These are phyloP conservation scores for Austroboletus novae-zelandiae DNA, from an alignment of 1,284 basidiomycete species.

Conservation along the genomic window DNA sequence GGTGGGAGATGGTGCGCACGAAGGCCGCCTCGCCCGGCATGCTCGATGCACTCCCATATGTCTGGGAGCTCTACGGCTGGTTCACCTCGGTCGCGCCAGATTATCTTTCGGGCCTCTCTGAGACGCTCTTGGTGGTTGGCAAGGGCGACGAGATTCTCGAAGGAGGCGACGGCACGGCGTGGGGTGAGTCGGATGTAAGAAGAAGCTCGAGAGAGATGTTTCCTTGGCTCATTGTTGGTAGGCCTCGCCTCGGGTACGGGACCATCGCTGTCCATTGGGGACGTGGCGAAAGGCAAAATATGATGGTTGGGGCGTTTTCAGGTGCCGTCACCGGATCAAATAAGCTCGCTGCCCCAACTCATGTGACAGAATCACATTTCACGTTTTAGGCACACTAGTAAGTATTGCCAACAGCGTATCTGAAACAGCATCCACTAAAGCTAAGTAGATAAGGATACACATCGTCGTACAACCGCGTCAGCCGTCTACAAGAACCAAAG, in stretches of 20 bases:
- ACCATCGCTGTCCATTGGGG: conserved; percentile 13
- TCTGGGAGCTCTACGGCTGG: conserved; percentile 67
- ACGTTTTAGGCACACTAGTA: not conserved
- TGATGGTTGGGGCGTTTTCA: not conserved
- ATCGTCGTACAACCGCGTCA: conserved; percentile 12
- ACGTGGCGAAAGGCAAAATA: not conserved
- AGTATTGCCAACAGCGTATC: no score
- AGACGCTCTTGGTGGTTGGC: conserved; percentile 76
- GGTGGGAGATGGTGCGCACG: conserved; percentile 49
- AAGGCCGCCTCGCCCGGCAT: conserved; percentile 72
- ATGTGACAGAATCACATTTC: not conserved
- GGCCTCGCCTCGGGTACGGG: not conserved
- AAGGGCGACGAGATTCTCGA: conserved; percentile 76
- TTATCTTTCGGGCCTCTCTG: conserved; percentile 67
- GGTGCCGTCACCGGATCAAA: not conserved
- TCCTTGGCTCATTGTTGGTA: not conserved
- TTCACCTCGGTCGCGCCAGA: conserved; percentile 84
- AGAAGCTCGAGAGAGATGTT: conserved; percentile 18
- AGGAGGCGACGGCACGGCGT: conserved; percentile 63
- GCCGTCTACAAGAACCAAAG: conserved; percentile 9
- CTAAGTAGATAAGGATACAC: not conserved
- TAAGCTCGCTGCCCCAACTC: not conserved
- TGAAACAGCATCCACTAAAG: no score
- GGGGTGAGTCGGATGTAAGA: conserved; percentile 42
- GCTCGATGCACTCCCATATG: conserved; percentile 67